Conservation (phyloP, 1,284 basidiomycete species). For the Rhodotorula sp. region DNA sequence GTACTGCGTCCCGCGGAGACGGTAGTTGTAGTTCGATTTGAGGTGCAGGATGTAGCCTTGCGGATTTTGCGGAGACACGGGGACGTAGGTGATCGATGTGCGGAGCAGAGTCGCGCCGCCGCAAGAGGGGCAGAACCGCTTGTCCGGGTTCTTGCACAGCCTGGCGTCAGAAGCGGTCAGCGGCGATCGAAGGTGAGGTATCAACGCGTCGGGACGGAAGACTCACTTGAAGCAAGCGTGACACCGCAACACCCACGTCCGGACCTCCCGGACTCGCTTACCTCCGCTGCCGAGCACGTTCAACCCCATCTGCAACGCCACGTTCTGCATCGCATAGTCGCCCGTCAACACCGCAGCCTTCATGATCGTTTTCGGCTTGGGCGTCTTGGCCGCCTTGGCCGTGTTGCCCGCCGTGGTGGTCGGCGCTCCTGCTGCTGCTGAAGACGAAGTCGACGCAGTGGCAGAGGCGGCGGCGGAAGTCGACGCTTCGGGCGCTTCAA, state of each 20-base stretch:
- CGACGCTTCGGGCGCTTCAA: constrained; percentile 48
- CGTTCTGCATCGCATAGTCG: constrained; percentile 99
- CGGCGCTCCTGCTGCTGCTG: neutral
- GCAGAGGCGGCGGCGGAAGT: neutral
- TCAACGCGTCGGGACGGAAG: no score
- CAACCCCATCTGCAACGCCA: constrained; percentile 90
- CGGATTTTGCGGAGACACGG: constrained; percentile 57
- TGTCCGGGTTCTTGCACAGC: constrained; percentile 90
- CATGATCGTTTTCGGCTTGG: constrained; percentile 54
- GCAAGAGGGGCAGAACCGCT: constrained; percentile 97
- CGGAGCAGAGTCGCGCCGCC: constrained; percentile 80
- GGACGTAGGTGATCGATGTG: constrained; percentile 74
- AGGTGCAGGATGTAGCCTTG: constrained; percentile 68
- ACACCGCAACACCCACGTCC: constrained; percentile 94
- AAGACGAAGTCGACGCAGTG: neutral
- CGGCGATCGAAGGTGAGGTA: neutral
- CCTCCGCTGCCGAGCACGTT: constrained; percentile 89
- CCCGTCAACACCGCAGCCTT: constrained; percentile 89
- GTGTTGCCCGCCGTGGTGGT: neutral
- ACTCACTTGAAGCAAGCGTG: constrained; percentile 99
- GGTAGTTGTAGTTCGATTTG: constrained; percentile 93
- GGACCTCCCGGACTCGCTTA: constrained; percentile 82
- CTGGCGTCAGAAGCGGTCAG: constrained; percentile 52
- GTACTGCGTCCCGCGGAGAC: constrained; percentile 85
- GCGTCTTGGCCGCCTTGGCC: constrained; percentile 7